Evolutionary conservation across 164 flowering plant species (phyloP).

Genomic region (Paratinospora sagittata): DNA sequence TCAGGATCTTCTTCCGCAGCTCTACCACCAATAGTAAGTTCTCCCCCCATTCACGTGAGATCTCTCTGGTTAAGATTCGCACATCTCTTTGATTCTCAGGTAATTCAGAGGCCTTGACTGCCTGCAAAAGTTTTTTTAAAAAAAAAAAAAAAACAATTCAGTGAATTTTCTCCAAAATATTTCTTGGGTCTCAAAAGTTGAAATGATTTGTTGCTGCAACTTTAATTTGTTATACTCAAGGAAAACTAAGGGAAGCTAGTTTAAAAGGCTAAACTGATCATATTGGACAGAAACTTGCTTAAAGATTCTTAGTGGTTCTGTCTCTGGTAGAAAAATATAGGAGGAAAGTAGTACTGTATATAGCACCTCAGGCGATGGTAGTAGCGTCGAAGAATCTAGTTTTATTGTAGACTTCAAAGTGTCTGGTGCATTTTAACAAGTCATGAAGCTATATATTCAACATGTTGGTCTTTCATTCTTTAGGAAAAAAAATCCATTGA

Average conservation of each 20-base stretch:
- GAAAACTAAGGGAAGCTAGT: not conserved
- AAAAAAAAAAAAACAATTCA: not conserved
- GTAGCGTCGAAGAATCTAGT: not conserved
- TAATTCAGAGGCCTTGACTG: conserved; percentile 4
- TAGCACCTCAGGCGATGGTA: not conserved
- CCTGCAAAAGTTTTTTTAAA: conserved; percentile 9
- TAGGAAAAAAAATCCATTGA: no score
- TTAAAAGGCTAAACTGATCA: not conserved
- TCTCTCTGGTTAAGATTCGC: conserved; percentile 11
- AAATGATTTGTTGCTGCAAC: not conserved
- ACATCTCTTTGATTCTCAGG: conserved; percentile 19
- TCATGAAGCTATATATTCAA: no score
- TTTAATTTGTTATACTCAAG: not conserved
- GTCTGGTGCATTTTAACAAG: not conserved
- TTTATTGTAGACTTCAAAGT: not conserved
- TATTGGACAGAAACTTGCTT: not conserved
- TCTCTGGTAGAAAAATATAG: not conserved
- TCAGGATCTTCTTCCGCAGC: conserved; percentile 50
- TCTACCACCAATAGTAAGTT: conserved; percentile 39
- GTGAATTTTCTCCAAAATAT: not conserved
- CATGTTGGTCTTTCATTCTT: no score
- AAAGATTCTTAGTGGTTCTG: not conserved
- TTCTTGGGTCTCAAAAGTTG: not conserved
- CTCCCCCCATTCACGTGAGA: conserved; percentile 24
- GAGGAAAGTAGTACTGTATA: not conserved